Conservation (phyloP, 768 basidiomycete species). For the Multifurca ochricompacta region DNA sequence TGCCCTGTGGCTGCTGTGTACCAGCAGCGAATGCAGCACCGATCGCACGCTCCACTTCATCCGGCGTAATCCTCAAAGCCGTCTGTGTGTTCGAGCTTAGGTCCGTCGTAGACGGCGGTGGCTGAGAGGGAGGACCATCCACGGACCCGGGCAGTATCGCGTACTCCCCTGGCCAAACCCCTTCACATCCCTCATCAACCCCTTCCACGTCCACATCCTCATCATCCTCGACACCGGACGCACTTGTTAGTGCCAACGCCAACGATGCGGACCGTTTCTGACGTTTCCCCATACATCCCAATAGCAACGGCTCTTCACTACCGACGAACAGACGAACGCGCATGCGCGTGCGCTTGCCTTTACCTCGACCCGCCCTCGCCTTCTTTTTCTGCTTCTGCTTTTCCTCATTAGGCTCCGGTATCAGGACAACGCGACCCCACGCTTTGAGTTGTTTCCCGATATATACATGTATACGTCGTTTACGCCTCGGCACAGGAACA, state of each 20-base stretch:
- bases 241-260: neutral
- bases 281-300: neutral
- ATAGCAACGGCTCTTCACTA: neutral
- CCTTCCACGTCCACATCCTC: neutral
- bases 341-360: neutral
- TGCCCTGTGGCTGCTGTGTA: no score
- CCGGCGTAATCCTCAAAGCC: neutral
- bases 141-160: neutral
- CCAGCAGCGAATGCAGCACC: constrained; percentile 7
- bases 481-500: neutral
- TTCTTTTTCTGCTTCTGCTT: neutral
- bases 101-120: neutral
- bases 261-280: neutral
- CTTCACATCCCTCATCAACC: neutral
- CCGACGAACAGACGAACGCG: neutral
- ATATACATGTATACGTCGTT: neutral
- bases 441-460: constrained; percentile 3
- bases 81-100: neutral
- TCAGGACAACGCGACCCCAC: constrained; percentile 1
- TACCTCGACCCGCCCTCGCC: neutral
- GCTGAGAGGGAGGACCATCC: no score
- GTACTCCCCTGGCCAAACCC: constrained; percentile 3
- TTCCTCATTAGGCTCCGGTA: neutral
- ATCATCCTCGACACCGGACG: neutral
- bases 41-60: constrained; percentile 13